Evolutionary conservation across 768 basidiomycete species (phyloP), one percentile per base, ranked within the genome.

Genomic region (Dioszegia hungarica): DNA sequence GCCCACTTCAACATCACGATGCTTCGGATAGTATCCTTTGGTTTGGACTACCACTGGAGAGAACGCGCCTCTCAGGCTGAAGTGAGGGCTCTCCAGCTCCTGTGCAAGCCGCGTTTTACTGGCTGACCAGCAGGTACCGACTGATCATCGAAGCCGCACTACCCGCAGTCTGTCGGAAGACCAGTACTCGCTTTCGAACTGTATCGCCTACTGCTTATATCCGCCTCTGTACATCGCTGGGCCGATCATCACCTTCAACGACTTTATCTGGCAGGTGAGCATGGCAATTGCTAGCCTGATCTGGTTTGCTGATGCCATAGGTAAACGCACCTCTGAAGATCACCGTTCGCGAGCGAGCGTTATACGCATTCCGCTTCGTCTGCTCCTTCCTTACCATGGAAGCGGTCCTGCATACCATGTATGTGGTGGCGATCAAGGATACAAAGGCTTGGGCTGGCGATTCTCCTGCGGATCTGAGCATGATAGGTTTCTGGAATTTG

Each of bases 401-500:
- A 75, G 77, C 86, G 45, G 82, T 95, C 37, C 80, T 93, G 36
- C 95, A 99, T 72, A 90, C 82, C 74, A 95, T 97, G 88, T 92
- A 95, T 67, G 87, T 95, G 27, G 90, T 94, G 19, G 94, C 93
- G 2, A 94, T 97, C 78, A 97, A 97, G 75, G 90, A 94, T 62
- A 47, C 62, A 0, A 54, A 62, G 10, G 75, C 72, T 2, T 97
- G 93, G 94, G 62, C 72, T 3, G 88, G 87, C 4, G 82, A 86
- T 65, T 82, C 84, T 0, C 86, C 91, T 0, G 82, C 86, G 8
- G 82, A 97, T 71, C 81, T 98, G 19, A 84, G 85, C 65, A 88
- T 95, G 87, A 84, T 97, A 43, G 92, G 94, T 0, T 93, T 95
- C 68, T 98, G 93, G 94, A 97, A 94, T 71, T 80, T 98, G 44